A percentile compares a stretch with the other conserved stretches of the same genome.
Conservation (phyloP, 148 eudicot species). For the Amaranthus cruentus region DNA sequence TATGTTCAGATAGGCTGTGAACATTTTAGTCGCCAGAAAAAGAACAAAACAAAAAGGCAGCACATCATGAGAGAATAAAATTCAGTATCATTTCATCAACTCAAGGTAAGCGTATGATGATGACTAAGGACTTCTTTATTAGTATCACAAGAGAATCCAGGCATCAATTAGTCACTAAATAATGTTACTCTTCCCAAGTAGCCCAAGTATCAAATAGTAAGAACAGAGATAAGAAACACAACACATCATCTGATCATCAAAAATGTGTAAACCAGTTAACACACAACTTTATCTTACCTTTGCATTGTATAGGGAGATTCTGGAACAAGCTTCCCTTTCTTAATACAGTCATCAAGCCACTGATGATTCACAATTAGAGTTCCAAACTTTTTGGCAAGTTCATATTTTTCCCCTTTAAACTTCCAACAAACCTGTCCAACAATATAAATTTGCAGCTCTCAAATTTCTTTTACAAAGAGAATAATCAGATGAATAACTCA, state of each 20-base stretch:
- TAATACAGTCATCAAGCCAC: slow-evolving; percentile 86
- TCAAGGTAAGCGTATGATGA: background rate
- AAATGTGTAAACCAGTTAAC: background rate
- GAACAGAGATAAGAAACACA: background rate
- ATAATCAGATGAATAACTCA: background rate
- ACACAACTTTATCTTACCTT: slow-evolving; percentile 42
- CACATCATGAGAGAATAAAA: background rate
- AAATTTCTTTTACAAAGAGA: background rate
- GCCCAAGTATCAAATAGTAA: background rate
- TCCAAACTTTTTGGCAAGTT: slow-evolving; percentile 56
- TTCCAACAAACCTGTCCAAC: slow-evolving; percentile 73
- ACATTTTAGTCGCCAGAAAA: background rate
- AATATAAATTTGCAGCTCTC: background rate
- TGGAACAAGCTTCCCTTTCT: slow-evolving; percentile 52
- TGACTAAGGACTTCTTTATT: background rate
- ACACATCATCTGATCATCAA: background rate
- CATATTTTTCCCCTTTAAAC: slow-evolving; percentile 71
- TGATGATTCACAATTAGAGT: slow-evolving; percentile 63
- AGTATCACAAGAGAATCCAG: background rate
- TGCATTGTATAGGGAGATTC: slow-evolving; percentile 52
- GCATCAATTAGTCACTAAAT: background rate
- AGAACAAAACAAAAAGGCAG: background rate
- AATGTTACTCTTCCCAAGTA: background rate
- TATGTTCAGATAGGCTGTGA: no score
- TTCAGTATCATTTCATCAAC: background rate